These are phyloP conservation scores for Azolla pinnata DNA, from an alignment of 75 land plant species.

Conservation along the genomic window DNA sequence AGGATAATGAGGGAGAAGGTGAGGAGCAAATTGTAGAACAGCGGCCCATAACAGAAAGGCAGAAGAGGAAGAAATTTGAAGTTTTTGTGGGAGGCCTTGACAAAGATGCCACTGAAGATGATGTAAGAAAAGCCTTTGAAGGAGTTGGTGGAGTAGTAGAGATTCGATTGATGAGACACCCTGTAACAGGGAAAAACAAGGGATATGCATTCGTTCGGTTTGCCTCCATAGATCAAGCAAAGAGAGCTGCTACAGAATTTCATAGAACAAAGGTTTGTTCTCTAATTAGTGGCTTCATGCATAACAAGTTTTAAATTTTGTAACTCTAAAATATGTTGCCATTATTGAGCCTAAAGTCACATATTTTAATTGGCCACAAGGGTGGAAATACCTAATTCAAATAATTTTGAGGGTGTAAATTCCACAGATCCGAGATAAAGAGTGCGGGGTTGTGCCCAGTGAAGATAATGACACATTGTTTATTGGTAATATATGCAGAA, in stretches of 20 bases:
- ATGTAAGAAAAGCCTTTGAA: slow-evolving; percentile 35
- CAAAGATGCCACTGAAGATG: slow-evolving; percentile 46
- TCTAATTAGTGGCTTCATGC: background rate
- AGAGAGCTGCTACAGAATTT: slow-evolving; percentile 32
- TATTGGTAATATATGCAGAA: slow-evolving; percentile 33
- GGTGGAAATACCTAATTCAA: background rate
- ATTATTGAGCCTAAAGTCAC: background rate
- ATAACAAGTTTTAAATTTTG: background rate
- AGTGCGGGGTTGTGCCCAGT: slow-evolving; percentile 22
- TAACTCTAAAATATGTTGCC: background rate
- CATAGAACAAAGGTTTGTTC: background rate
- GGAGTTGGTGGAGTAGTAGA: slow-evolving; percentile 46
- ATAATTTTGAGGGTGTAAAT: background rate
- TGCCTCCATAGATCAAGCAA: slow-evolving; percentile 41
- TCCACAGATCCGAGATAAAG: slow-evolving; percentile 32
- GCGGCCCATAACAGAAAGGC: slow-evolving; percentile 14
- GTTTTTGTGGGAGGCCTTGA: slow-evolving; percentile 54
- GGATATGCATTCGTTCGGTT: slow-evolving; percentile 59
- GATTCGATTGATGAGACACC: slow-evolving; percentile 33
- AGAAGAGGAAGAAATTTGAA: slow-evolving; percentile 33
- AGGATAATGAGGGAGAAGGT: slow-evolving; percentile 7
- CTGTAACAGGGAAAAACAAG: slow-evolving; percentile 38
- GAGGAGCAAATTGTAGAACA: slow-evolving; percentile 14
- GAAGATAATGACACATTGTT: slow-evolving; percentile 36
- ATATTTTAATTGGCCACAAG: no score